Percentiles rank a stretch among this genome's conserved stretches.
Conservation (phyloP, 1,284 basidiomycete species). For the Naganishia liquefaciens region DNA sequence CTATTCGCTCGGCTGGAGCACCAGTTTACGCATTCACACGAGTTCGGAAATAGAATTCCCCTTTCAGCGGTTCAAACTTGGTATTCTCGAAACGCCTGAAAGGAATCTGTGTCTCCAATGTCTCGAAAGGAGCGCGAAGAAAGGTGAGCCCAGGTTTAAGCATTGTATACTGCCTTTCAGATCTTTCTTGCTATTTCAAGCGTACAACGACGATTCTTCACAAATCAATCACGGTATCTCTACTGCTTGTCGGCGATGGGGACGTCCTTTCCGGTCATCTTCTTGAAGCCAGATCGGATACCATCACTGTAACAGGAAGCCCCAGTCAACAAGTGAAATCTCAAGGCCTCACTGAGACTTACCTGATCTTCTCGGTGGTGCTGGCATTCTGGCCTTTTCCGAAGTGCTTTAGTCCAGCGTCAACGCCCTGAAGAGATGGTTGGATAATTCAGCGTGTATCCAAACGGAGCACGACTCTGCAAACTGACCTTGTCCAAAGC, state of each 20-base stretch:
- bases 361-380: slow-evolving; percentile 48
- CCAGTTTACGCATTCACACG: too few relatives aligned
- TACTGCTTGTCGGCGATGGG: slow-evolving; percentile 35
- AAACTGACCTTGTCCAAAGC: slow-evolving; percentile 47
- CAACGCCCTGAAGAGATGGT: slow-evolving; percentile 40
- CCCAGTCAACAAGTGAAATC: background rate
- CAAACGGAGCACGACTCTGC: too few relatives aligned
- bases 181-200: slow-evolving; percentile 22
- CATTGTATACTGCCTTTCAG: background rate
- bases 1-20: too few relatives aligned
- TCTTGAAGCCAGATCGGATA: slow-evolving; percentile 51
- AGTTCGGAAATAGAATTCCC: too few relatives aligned
- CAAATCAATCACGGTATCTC: background rate
- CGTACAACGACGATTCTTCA: slow-evolving; percentile 12
- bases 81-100: too few relatives aligned
- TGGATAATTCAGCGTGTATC: background rate
- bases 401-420: slow-evolving; percentile 39
- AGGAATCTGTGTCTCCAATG: too few relatives aligned
- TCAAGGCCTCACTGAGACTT: background rate
- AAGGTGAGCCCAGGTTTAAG: background rate
- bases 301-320: slow-evolving; percentile 42
- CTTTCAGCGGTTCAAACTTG: too few relatives aligned
- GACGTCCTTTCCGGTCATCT: slow-evolving; percentile 41
- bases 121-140: background rate
- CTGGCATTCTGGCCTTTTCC: slow-evolving; percentile 46